phyloP scores from a whole-genome alignment of 2,329 filamentous ascomycete genomes.

The Aspergillus pseudonomiae region DNA sequence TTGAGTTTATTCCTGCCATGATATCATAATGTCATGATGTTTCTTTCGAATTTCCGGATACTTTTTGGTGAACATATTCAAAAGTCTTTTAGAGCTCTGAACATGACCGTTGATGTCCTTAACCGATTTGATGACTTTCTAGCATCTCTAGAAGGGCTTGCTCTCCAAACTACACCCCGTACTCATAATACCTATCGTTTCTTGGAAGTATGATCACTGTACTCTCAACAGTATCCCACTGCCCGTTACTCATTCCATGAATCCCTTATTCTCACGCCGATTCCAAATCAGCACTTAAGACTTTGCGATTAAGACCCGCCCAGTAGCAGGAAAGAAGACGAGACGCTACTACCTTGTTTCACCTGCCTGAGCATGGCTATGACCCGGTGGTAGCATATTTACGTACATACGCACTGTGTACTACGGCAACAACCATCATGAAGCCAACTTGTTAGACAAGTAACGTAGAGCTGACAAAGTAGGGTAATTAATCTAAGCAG shows the following conservation, averaged over 20 bases:
- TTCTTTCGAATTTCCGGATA: neutral
- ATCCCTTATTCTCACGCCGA: neutral
- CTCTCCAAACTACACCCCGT: neutral
- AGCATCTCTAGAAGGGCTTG: neutral
- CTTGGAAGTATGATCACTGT: neutral
- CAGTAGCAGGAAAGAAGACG: neutral
- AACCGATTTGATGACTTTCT: neutral
- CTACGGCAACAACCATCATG: neutral
- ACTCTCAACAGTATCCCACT: neutral
- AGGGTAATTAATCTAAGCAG: neutral
- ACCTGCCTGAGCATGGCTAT: neutral
- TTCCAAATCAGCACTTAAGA: neutral
- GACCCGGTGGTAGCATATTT: neutral
- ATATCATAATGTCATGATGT: slow-evolving; percentile 22
- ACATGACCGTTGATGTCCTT: neutral
- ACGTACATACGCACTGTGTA: neutral
- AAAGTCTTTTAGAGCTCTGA: slow-evolving; percentile 10
- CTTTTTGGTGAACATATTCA: slow-evolving; percentile 10
- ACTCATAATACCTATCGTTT: neutral
- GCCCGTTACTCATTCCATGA: neutral
- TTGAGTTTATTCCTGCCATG: slow-evolving; percentile 20
- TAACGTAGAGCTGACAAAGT: neutral
- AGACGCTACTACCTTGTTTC: neutral
- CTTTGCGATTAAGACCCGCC: neutral
- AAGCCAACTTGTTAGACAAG: neutral